These are phyloP conservation scores for Diutina neorugosa DNA, from an alignment of 1,139 yeast genomes.

Conservation along the genomic window DNA sequence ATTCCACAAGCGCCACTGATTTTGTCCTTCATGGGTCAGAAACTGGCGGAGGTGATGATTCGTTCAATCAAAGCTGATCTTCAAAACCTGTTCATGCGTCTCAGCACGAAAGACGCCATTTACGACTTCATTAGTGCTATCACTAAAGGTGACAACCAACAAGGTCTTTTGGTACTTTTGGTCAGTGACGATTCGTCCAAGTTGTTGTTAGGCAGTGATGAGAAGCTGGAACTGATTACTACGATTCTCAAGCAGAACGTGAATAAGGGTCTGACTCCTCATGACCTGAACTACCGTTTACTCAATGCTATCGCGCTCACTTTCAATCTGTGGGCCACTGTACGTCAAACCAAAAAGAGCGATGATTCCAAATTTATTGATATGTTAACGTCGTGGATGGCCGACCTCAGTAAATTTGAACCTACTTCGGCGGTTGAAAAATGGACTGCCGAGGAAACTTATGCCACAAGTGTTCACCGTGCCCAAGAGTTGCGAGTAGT, in stretches of 20 bases:
- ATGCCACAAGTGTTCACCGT: neutral
- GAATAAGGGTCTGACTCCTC: slow-evolving; percentile 41
- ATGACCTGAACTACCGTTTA: slow-evolving; percentile 44
- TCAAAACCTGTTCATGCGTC: slow-evolving; percentile 46
- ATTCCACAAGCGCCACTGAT: slow-evolving; percentile 61
- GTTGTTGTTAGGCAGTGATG: neutral
- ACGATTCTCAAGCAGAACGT: slow-evolving; percentile 49
- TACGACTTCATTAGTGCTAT: slow-evolving; percentile 70
- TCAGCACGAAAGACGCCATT: slow-evolving; percentile 41
- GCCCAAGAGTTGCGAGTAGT: slow-evolving; percentile 9
- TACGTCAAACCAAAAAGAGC: slow-evolving; percentile 20
- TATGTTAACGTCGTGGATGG: neutral
- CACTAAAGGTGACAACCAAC: slow-evolving; percentile 60
- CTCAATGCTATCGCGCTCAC: slow-evolving; percentile 57
- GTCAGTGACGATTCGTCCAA: slow-evolving; percentile 39
- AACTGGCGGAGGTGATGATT: slow-evolving; percentile 47
- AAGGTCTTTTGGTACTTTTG: slow-evolving; percentile 71
- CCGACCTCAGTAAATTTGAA: neutral
- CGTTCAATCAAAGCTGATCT: slow-evolving; percentile 49
- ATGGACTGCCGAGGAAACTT: neutral
- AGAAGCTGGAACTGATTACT: slow-evolving; percentile 20
- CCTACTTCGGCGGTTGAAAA: neutral
- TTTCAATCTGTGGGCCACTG: slow-evolving; percentile 58
- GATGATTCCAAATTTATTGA: neutral
- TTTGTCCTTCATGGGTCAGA: slow-evolving; percentile 65